Conservation (phyloP, 108 stramenopile genomes). For the Fragilaria radians region DNA sequence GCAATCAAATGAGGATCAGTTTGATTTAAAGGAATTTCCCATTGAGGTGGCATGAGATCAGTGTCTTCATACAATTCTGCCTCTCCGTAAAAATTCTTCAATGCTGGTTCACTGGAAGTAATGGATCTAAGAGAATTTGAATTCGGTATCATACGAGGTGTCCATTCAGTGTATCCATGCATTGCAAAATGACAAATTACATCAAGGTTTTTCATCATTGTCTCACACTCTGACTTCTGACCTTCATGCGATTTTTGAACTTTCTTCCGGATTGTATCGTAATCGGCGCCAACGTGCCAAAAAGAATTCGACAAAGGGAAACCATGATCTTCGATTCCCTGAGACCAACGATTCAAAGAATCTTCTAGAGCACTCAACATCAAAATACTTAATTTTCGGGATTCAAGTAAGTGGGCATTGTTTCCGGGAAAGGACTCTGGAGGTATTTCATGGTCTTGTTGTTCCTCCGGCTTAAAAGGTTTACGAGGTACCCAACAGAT, state of each 20-base stretch:
- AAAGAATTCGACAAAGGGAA: constrained; percentile 31
- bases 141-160: constrained; percentile 2
- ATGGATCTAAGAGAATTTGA: neutral
- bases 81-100: neutral
- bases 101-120: neutral
- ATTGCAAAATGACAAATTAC: constrained; percentile 9
- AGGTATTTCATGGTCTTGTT: constrained; percentile 29
- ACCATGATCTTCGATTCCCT: constrained; percentile 11
- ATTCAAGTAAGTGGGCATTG: constrained; percentile 21
- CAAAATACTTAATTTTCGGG: constrained; percentile 27
- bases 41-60: constrained; percentile 11
- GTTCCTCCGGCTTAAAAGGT: constrained; percentile 17
- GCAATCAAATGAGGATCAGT: constrained; percentile 23
- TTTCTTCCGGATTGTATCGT: constrained; percentile 26
- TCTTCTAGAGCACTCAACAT: constrained; percentile 31
- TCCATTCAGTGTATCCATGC: constrained; percentile 9
- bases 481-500: constrained; percentile 39
- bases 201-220: neutral
- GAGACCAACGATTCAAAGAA: constrained; percentile 35
- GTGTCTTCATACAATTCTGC: constrained; percentile 3
- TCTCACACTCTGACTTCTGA: constrained; percentile 1
- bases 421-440: neutral
- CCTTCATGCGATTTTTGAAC: neutral
- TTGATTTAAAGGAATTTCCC: constrained; percentile 7
- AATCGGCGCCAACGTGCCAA: constrained; percentile 39